Base-by-base conservation (phyloP, 257 asterid species). In the Solanum ahanhuiri region DNA sequence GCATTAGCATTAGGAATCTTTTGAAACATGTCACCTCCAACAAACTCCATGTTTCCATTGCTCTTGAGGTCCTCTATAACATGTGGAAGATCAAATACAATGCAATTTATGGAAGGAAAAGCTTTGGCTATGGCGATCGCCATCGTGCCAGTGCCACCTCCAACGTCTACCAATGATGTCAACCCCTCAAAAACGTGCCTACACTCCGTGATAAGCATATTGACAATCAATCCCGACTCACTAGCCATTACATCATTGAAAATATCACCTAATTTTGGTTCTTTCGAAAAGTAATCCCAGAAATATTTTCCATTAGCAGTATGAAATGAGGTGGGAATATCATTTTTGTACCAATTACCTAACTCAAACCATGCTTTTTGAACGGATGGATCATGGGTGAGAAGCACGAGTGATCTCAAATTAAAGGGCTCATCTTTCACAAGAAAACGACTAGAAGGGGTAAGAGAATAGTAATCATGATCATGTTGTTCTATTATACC, bases 391-490 rank as follows among this genome's bases (percentile, higher is more conserved):
- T 82, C 86, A 35, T 31, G 14, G 4, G 33, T 12, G 33, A 73
- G 8, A 14, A 15, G 45, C 9, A 83, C 20, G 7, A 54, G n/a
- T 37, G 51, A 41, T 39, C 70, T 58, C 6, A 43, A 7, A 35
- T 73, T 5, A 87, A 17, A 39, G 34, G 89, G 57, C 9, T 87
- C 17, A 14, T 87, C 54, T 17, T 60, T 60, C 11, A 58, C 45
- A 34, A 87, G 67, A 20, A 87, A 64, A 4, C 71, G 39, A 23
- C 69, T 6, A 5, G 72, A 58, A 5, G 58, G 48, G 12, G 86
- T 35, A 20, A 82, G 86, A 8, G 76, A 33, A 83, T 71, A 63
- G 70, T n/a, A 83, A 5, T 90, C 92, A 39, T 84, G 82, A 25
- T 58, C 33, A 48, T 66, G 30, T 41, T 70, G 18, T 63, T 33